A percentile compares a stretch with the other conserved stretches of the same genome.
Evolutionary conservation across 306 rosid genomes (phyloP).

Genomic region (Arachis hypogaea): DNA sequence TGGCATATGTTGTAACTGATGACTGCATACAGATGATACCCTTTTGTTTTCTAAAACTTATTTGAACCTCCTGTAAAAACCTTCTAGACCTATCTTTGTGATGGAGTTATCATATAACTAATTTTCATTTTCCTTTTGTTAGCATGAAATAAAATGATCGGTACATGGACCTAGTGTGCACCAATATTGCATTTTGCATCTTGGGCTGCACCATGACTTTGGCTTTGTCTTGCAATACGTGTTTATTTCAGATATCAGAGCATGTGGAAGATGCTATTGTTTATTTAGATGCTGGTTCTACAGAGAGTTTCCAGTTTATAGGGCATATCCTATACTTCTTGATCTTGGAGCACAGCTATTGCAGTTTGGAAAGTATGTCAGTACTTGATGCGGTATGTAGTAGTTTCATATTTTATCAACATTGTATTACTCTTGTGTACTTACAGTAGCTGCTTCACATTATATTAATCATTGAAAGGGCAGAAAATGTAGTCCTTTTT

Average conservation of each 20-base stretch:
- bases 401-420: slow-evolving; percentile 24
- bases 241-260: slow-evolving; percentile 65
- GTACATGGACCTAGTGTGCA: background rate
- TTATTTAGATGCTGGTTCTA: slow-evolving; percentile 83
- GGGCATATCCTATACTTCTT: slow-evolving; percentile 74
- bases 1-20: slow-evolving; percentile 13
- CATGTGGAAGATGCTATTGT: slow-evolving; percentile 71
- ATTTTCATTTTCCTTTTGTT: background rate
- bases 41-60: background rate
- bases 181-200: slow-evolving; percentile 2
- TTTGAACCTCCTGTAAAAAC: background rate
- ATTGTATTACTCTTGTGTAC: background rate
- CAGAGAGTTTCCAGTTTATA: slow-evolving; percentile 78
- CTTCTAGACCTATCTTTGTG: background rate
- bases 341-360: slow-evolving; percentile 77
- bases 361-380: slow-evolving; percentile 67
- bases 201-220: slow-evolving; percentile 8
- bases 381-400: slow-evolving; percentile 64
- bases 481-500: no score
- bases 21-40: background rate
- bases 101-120: background rate
- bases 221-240: slow-evolving; percentile 11
- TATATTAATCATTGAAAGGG: slow-evolving; percentile 15
- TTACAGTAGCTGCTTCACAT: slow-evolving; percentile 8
- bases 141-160: background rate